Evolutionary conservation across 169 alveolate genomes (phyloP).

Genomic region (Plasmodium vivax): DNA sequence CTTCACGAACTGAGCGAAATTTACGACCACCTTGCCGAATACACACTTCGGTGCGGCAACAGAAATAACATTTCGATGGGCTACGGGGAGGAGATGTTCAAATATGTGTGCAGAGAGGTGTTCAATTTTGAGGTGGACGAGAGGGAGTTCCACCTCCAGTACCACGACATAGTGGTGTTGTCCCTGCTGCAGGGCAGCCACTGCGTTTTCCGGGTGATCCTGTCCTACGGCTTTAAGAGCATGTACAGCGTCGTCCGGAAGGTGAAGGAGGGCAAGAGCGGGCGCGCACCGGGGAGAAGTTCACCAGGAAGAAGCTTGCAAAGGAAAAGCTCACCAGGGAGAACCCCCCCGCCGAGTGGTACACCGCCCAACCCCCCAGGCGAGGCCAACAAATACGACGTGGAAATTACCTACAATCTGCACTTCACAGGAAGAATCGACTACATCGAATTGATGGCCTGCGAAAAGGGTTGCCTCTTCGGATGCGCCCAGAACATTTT

Average conservation of each 20-base stretch:
- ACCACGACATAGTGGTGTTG: conserved; percentile 44
- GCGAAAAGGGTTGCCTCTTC: conserved; percentile 68
- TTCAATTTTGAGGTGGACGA: conserved; percentile 13
- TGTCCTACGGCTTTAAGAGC: conserved; percentile 68
- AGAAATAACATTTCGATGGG: conserved; percentile 64
- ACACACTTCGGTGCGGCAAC: conserved; percentile 19
- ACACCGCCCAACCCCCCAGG: neutral
- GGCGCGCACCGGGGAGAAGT: neutral
- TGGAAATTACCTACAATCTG: conserved; percentile 31
- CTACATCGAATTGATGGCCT: conserved; percentile 64
- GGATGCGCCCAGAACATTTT: conserved; percentile 73
- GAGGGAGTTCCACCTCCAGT: conserved; percentile 6
- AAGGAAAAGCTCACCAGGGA: neutral
- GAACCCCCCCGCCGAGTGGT: neutral
- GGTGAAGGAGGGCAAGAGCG: conserved; percentile 1
- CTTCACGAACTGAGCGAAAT: neutral
- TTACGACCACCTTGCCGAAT: neutral
- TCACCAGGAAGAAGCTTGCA: neutral
- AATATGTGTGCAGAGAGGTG: conserved; percentile 37
- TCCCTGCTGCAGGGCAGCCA: conserved; percentile 5
- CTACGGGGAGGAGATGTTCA: conserved; percentile 66
- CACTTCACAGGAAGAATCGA: conserved; percentile 41
- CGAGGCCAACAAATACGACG: neutral
- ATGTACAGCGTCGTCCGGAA: conserved; percentile 48
- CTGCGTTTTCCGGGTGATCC: conserved; percentile 47